Conservation (phyloP, 2,329 filamentous ascomycete genomes). For the Epichloe scottii region DNA sequence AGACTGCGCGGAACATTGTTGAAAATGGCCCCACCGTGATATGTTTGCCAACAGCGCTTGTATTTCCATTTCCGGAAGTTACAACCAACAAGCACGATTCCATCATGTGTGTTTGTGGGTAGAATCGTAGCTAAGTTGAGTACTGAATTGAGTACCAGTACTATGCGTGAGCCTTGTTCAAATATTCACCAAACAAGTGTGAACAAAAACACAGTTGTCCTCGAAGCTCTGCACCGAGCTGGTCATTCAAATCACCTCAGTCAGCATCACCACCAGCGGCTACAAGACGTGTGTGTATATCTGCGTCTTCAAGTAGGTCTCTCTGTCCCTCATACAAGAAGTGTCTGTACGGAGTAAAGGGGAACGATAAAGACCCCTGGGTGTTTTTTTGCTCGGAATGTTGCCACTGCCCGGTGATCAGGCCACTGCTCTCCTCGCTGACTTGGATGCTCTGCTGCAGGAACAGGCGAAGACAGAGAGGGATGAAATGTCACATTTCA, state of each 20-base stretch:
- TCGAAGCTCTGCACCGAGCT: conserved; percentile 16
- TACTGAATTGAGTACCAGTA: neutral
- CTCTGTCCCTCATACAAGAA: conserved; percentile 30
- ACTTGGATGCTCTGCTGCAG: neutral
- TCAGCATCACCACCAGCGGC: conserved; percentile 4
- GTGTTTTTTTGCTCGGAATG: no score
- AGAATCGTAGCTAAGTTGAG: neutral
- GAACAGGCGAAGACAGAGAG: neutral
- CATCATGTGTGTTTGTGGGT: neutral
- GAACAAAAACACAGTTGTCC: no score
- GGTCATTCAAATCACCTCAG: conserved; percentile 12
- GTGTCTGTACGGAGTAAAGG: no score
- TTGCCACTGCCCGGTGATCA: no score
- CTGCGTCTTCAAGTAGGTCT: conserved; percentile 22
- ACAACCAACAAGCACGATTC: neutral
- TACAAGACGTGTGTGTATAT: conserved; percentile 27
- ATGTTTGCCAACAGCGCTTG: no score
- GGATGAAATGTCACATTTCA: no score
- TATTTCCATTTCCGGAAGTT: no score
- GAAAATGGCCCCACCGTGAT: no score
- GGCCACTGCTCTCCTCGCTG: no score
- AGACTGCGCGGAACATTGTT: no score
- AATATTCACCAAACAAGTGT: neutral
- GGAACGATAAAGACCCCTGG: no score
- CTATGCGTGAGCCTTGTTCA: neutral